These are phyloP conservation scores for Aspergillus fischeri DNA, from an alignment of 2,329 filamentous ascomycete species.

Conservation along the genomic window DNA sequence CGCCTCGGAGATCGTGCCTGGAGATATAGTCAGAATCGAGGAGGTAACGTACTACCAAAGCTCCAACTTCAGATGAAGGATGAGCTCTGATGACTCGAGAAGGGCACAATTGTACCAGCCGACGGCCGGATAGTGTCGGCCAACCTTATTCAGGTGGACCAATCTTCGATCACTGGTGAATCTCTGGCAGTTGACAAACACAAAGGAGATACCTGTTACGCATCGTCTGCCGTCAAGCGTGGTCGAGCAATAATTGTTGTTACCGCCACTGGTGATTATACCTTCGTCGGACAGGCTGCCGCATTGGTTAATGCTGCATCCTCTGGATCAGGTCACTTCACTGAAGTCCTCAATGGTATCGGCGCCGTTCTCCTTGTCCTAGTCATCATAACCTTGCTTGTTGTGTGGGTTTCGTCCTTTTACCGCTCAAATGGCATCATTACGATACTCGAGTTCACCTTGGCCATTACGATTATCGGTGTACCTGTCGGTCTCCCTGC, in stretches of 20 bases:
- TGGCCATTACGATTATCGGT: conserved; percentile 87
- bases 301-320: conserved; percentile 77
- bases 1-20: conserved; percentile 78
- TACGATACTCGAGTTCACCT: conserved; percentile 74
- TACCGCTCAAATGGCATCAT: conserved; percentile 82
- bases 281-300: conserved; percentile 83
- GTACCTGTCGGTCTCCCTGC: conserved; percentile 90
- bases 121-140: conserved; percentile 83
- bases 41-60: conserved; percentile 48
- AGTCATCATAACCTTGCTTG: conserved; percentile 72
- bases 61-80: conserved; percentile 2
- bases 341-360: conserved; percentile 83
- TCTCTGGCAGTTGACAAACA: conserved; percentile 89
- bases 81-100: conserved; percentile 4
- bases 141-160: conserved; percentile 82
- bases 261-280: conserved; percentile 81
- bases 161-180: conserved; percentile 88
- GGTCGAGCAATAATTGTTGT: conserved; percentile 80
- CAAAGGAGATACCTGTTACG: conserved; percentile 73
- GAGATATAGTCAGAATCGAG: conserved; percentile 85
- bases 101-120: conserved; percentile 83
- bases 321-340: conserved; percentile 77
- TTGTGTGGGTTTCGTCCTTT: conserved; percentile 84
- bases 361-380: conserved; percentile 75
- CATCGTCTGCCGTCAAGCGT: conserved; percentile 86